Conservation (phyloP, 2,329 filamentous ascomycete species). For the Aspergillus texensis region DNA sequence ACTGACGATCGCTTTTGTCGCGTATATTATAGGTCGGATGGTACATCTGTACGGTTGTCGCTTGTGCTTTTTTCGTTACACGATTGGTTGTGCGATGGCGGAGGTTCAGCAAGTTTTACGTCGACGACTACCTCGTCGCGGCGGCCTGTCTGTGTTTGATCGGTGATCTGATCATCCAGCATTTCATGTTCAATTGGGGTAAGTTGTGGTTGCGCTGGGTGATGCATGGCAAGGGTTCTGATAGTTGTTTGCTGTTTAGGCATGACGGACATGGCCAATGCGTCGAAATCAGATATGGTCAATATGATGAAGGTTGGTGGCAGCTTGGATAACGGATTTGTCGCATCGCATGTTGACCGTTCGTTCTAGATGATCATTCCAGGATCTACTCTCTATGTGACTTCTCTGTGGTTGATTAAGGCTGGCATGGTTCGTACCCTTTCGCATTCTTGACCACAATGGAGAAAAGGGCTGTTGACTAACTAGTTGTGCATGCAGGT, state of each 20-base stretch:
- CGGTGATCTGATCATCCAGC: slow-evolving; percentile 23
- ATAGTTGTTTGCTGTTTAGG: slow-evolving; percentile 10
- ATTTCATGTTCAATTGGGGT: slow-evolving; percentile 26
- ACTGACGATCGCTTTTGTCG: not conserved
- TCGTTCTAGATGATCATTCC: slow-evolving; percentile 24
- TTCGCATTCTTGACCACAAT: not conserved
- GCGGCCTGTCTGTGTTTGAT: slow-evolving; percentile 19
- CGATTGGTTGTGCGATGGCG: slow-evolving; percentile 20
- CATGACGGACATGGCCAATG: slow-evolving; percentile 20
- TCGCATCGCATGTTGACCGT: not conserved
- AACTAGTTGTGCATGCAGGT: not conserved
- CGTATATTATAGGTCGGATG: slow-evolving; percentile 18
- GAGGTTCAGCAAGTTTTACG: slow-evolving; percentile 20
- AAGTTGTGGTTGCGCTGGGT: not conserved
- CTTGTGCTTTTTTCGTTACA: slow-evolving; percentile 18
- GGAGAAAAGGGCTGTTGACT: not conserved
- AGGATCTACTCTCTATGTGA: slow-evolving; percentile 26
- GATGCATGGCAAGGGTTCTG: not conserved
- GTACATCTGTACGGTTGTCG: slow-evolving; percentile 23
- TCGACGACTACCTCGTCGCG: slow-evolving; percentile 20
- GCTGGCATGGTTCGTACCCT: slow-evolving; percentile 19
- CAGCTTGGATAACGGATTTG: not conserved
- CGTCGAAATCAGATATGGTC: slow-evolving; percentile 13
- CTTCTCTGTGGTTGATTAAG: slow-evolving; percentile 27
- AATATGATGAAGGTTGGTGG: slow-evolving; percentile 23